Base-by-base conservation (phyloP, 2,329 filamentous ascomycete genomes). In the Ophiognomonia clavigignenti-juglandacearum region DNA sequence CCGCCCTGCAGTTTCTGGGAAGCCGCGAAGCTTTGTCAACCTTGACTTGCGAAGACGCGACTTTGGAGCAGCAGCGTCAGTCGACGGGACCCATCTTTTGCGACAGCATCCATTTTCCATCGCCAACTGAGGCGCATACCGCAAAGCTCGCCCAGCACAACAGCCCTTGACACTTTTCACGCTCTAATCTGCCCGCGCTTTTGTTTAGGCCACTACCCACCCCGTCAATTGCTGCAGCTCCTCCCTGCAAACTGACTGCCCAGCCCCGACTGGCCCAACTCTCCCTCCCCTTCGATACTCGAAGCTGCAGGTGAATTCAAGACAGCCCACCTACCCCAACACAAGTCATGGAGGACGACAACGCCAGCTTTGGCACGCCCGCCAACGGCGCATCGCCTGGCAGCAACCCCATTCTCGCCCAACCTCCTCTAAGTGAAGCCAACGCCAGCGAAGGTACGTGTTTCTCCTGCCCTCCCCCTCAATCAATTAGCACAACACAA, bases 311-410 rank as follows among this genome's bases (percentile, higher is more conserved):
- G 19, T 29, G 20, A 37, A 24, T 27, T 32, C 38, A 31, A 45
- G n/a, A n/a, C n/a, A 45, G 41, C 35, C 50, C 56, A 57, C 53
- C 38, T 47, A n/a, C 41, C 45, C 50, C n/a, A 52, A 51, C 56
- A 52, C 54, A 58, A 61, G 68, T 61, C 45, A 84, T 84, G 80
- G 80, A 83, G 52, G 78, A 78, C 53, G 69, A 72, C 55, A 70
- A 74, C 52, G 65, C 72, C 57, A 77, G 67, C 55, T 81, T 78
- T 57, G 79, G 72, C 63, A 82, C 78, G 53, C 74, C 79, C 40
- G 71, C 68, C 55, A 76, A 75, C 59, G 75, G 69, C 57, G 72
- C 71, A 54, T 80, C 79, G 39, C 78, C 79, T 32, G 69, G 70
- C 52, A 74, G 71, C 60, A 82, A 80, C 59, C 71, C 74, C 13